Evolutionary conservation across 352 stramenopile species (phyloP).

Genomic region (Globisporangium nunn): DNA sequence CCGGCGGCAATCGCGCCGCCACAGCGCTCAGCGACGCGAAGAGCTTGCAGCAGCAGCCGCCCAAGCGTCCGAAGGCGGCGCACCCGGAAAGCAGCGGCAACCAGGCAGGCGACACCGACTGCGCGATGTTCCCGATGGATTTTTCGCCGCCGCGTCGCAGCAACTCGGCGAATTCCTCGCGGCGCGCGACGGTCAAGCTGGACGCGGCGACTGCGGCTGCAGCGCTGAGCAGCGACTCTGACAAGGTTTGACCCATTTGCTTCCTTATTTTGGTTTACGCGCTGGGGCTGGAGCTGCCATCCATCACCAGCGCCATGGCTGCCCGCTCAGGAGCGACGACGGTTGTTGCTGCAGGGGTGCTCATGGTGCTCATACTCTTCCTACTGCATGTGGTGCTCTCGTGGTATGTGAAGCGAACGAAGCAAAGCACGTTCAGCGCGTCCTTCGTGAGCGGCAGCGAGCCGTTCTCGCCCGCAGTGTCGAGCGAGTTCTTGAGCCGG

Average conservation of each 20-base stretch:
- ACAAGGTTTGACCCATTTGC: constrained; percentile 12
- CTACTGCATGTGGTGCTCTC: constrained; percentile 1
- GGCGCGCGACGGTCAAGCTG: constrained; percentile 12
- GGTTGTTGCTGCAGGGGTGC: background rate
- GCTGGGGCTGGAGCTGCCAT: background rate
- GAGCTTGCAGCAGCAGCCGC: constrained; percentile 6
- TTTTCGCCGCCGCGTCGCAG: constrained; percentile 19
- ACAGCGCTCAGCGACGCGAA: background rate
- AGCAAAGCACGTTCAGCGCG: constrained; percentile 12
- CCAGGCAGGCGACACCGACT: constrained; percentile 15
- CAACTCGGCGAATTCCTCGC: constrained; percentile 8
- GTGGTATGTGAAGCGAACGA: constrained; percentile 1
- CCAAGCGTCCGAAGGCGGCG: constrained; percentile 16
- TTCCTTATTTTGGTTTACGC: background rate
- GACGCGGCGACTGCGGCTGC: constrained; percentile 3
- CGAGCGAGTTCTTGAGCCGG: constrained; percentile 52
- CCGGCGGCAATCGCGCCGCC: constrained; percentile 1
- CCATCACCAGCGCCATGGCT: background rate
- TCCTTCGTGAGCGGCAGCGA: constrained; percentile 20
- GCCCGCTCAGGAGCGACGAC: background rate
- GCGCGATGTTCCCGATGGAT: constrained; percentile 7
- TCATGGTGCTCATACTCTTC: background rate
- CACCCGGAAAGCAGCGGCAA: constrained; percentile 8
- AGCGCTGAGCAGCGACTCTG: constrained; percentile 1
- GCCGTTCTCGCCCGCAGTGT: constrained; percentile 25